A percentile compares a stretch with the other conserved stretches of the same genome.
Conservation (phyloP, 2,329 filamentous ascomycete species). For the Colletotrichum phormii region DNA sequence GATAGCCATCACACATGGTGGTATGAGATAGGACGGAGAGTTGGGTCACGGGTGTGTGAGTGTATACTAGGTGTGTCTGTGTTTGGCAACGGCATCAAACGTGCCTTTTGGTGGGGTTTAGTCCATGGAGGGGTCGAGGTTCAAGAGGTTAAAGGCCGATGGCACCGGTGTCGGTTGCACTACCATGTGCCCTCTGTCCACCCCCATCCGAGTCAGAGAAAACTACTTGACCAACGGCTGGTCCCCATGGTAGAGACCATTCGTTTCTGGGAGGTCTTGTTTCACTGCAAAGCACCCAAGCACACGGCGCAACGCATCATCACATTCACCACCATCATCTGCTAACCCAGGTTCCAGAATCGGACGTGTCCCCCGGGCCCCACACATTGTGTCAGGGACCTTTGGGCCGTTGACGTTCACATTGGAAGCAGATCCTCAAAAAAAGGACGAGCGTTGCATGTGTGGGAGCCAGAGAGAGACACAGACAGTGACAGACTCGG, state of each 20-base stretch:
- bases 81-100: slow-evolving; percentile 20
- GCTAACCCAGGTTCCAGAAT: slow-evolving; percentile 19
- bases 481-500: not conserved
- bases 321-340: not conserved
- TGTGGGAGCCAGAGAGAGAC: slow-evolving; percentile 4
- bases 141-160: slow-evolving; percentile 1
- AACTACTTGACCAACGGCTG: slow-evolving; percentile 35
- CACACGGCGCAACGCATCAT: slow-evolving; percentile 21
- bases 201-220: slow-evolving; percentile 19
- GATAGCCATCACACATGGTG: slow-evolving; percentile 32
- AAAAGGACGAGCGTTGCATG: slow-evolving; percentile 3
- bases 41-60: not conserved
- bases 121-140: not conserved
- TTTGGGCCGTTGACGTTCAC: not conserved
- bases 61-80: not conserved
- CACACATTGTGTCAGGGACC: slow-evolving; percentile 14
- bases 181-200: slow-evolving; percentile 28
- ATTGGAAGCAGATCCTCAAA: not conserved
- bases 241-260: slow-evolving; percentile 25
- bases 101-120: slow-evolving; percentile 24
- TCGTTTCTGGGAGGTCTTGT: slow-evolving; percentile 21
- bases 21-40: slow-evolving; percentile 33
- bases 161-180: slow-evolving; percentile 24
- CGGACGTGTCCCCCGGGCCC: slow-evolving; percentile 1
- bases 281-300: slow-evolving; percentile 35